A percentile compares a stretch with the other conserved stretches of the same genome.
These are phyloP conservation scores for Tympanopsis confertula DNA, from an alignment of 2,329 filamentous ascomycete genomes.

Conservation along the genomic window DNA sequence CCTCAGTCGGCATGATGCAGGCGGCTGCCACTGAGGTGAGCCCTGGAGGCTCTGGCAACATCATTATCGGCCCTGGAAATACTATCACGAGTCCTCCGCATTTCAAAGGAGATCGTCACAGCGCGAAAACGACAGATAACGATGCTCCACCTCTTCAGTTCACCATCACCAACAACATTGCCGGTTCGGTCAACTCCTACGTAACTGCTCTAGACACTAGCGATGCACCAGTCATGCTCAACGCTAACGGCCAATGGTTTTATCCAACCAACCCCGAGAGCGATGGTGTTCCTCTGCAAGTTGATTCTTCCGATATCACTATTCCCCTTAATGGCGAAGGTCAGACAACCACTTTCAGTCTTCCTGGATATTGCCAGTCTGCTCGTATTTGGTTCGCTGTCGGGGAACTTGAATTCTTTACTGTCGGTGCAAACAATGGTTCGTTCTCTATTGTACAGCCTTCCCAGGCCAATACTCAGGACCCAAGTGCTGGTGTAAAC, in stretches of 20 bases:
- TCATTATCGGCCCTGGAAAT: no score
- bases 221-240: constrained; percentile 27
- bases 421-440: constrained; percentile 18
- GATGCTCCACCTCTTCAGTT: constrained; percentile 6
- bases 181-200: constrained; percentile 27
- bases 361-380: constrained; percentile 26
- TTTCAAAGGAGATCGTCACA: no score
- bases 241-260: constrained; percentile 23
- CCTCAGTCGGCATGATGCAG: no score
- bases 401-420: constrained; percentile 27
- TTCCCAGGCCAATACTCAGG: constrained; percentile 26
- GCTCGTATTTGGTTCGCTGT: constrained; percentile 33
- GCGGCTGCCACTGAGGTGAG: no score
- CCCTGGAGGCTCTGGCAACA: no score
- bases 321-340: constrained; percentile 27
- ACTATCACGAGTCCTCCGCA: no score
- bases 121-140: no score
- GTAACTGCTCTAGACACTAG: constrained; percentile 28
- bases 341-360: constrained; percentile 20
- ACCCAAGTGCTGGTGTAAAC: constrained; percentile 28
- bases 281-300: constrained; percentile 20
- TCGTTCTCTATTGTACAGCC: constrained; percentile 31
- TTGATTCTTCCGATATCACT: constrained; percentile 20
- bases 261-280: constrained; percentile 27
- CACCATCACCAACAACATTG: constrained; percentile 30